These are phyloP conservation scores for Tubosaeta sp. DNA, from an alignment of 768 basidiomycete species.

Conservation along the genomic window DNA sequence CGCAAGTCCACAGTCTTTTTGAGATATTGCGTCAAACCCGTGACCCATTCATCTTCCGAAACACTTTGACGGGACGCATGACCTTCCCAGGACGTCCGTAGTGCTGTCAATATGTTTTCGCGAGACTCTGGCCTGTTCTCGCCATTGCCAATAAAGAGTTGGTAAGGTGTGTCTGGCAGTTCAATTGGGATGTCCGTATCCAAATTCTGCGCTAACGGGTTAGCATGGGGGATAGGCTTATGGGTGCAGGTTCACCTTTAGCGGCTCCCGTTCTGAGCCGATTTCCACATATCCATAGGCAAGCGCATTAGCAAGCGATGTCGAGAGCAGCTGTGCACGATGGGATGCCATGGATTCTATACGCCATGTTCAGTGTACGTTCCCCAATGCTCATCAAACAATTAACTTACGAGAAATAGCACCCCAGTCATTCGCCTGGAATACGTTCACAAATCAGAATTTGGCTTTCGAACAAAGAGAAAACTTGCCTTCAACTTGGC, in stretches of 20 bases:
- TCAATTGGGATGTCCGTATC: conserved; percentile 45
- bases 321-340: conserved; percentile 40
- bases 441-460: background rate
- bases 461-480: too few species aligned
- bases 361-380: background rate
- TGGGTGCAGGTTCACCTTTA: conserved; percentile 35
- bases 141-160: conserved; percentile 32
- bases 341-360: conserved; percentile 47
- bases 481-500: conserved; percentile 62
- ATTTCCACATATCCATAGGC: conserved; percentile 43
- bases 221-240: too few species aligned
- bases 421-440: conserved; percentile 62
- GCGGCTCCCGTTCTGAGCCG: conserved; percentile 48
- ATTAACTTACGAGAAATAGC: conserved; percentile 49
- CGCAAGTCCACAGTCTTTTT: conserved; percentile 38
- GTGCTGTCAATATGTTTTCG: conserved; percentile 6
- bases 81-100: conserved; percentile 18
- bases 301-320: conserved; percentile 45
- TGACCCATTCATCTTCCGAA: conserved; percentile 35
- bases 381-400: background rate
- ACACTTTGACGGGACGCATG: conserved; percentile 16
- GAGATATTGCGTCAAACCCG: conserved; percentile 36
- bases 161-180: conserved; percentile 31
- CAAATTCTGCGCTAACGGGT: conserved; percentile 38
- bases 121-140: too few species aligned